Base-by-base conservation (phyloP, 1,284 basidiomycete genomes). In the Ganoderma lucidum region DNA sequence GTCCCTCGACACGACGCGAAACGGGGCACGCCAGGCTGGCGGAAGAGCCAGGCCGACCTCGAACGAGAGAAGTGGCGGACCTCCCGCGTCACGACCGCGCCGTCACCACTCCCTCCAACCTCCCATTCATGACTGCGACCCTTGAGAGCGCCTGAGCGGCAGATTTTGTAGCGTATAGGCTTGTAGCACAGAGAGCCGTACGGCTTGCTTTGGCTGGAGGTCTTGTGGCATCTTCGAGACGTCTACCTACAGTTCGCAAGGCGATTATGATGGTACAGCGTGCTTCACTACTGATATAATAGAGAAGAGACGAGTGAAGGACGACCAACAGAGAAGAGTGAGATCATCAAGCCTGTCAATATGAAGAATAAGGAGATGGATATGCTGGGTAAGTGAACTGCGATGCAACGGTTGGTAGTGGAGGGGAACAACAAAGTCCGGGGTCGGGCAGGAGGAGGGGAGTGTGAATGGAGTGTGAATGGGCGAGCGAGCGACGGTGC, bases 51-150 rank as follows among this genome's bases (percentile, higher is more conserved):
- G 74, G 82, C 82, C 9, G 83, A 83, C 15, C 78, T 86, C 45
- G 83, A 86, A 66, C 83, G 85, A 67, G 83, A 85, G 65, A 75
- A 80, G 67, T 80, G 81, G 73, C 82, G 87, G 45, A 79, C 79
- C 45, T 78, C 81, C 1, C 84, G 87, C 65, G 84, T 89, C 30
- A 82, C 75, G 17, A 72, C 75, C 45, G 70, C 70, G 6, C 14
- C 39, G 23, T 23, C 67, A n/a, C 2, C 35, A n/a, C 19, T 23
- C 3, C n/a, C 45, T 48, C 19, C 6, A 35, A 56, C 32, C 6
- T 35, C 28, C 15, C 5, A 6, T 3, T 5, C 56, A 10, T 59
- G 56, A 59, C 37, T 10, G 19, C 37, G 9, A 37, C 35, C 15
- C 5, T 39, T 6, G 17, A 32, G 15, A 5, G 3, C 51, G 28